Base-by-base conservation (phyloP, 192 early-diverging fungal species). In the Backusella luteola region DNA sequence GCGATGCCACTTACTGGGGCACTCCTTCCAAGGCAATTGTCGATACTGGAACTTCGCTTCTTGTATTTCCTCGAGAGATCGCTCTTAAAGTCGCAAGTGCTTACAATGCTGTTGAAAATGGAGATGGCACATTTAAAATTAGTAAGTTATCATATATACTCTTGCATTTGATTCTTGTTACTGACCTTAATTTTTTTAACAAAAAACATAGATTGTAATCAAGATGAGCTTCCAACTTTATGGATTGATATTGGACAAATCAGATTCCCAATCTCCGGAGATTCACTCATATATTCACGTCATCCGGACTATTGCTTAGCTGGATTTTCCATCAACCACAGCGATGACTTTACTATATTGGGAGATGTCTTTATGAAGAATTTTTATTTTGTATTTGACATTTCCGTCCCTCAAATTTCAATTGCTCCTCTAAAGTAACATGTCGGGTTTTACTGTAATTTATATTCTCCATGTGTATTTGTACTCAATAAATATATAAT, bases 41-140 rank as follows among this genome's bases (percentile, higher is more conserved):
- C 41, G 89, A 91, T 68, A 90, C 90, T 11, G 91, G 91, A 56
- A 89, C 89, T 19, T 90, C 87, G 21, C 73, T 90, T 17, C 82
- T 92, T 71, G 81, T 87, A 26, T 83, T 92, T 76, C 29, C 77
- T 67, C 34, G 52, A 66, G 26, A 73, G 7, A 17, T 73, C 6
- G 77, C 77, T 41, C 66, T 44, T 56, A 36, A 44, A 6, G 6
- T 78, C 23, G 66, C 77, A 36, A 35, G 52, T 6, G 9, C 49
- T 8, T 73, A 71, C 17, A 69, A 69, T 32, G 77, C 63, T 66
- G 56, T 46, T 35, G 63, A 67, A 34, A 78, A 67, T 23, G 66
- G 66, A n/a, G 77, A 73, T 32, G 71, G 71, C 17, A 44, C 69
- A 26, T 76, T 49, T 34, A 49, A 5, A 3, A 72, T 72, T 52